Percentiles rank a stretch among this genome's conserved stretches.
Conservation (phyloP, 1,284 basidiomycete species). For the Cutaneotrichosporon sp. region DNA sequence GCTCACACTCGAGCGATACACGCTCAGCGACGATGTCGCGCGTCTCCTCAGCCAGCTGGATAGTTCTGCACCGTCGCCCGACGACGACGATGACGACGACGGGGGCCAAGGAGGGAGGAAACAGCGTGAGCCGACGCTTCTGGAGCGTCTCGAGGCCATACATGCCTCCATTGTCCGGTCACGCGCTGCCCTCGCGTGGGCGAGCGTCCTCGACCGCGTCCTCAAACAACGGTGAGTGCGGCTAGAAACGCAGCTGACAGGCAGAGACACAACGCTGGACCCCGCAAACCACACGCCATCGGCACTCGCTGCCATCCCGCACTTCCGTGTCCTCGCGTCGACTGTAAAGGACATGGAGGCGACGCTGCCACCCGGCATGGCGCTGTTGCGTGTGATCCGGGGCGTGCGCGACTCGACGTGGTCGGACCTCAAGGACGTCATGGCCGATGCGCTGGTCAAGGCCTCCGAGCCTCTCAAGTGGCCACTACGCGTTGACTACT, state of each 20-base stretch:
- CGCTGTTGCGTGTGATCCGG: constrained; percentile 52
- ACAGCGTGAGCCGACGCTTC: constrained; percentile 19
- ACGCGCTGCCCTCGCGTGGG: constrained; percentile 67
- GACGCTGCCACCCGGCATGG: constrained; percentile 49
- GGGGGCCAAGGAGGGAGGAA: constrained; percentile 1
- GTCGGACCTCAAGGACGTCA: constrained; percentile 60
- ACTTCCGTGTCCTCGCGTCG: constrained; percentile 59
- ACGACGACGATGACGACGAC: constrained; percentile 2
- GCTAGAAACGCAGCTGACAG: not conserved
- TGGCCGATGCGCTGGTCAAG: constrained; percentile 59
- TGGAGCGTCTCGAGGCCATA: constrained; percentile 65
- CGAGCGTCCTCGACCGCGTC: constrained; percentile 64
- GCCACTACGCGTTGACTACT: constrained; percentile 68
- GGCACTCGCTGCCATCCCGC: constrained; percentile 50
- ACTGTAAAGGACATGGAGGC: constrained; percentile 54
- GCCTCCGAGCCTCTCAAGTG: constrained; percentile 70
- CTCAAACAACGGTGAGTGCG: constrained; percentile 63
- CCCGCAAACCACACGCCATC: constrained; percentile 48
- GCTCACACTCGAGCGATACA: constrained; percentile 67
- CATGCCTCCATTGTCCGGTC: constrained; percentile 68
- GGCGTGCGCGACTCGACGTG: constrained; percentile 64
- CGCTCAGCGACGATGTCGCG: constrained; percentile 43
- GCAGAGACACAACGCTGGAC: constrained; percentile 36
- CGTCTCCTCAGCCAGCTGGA: constrained; percentile 32
- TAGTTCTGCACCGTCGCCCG: not conserved